phyloP scores from a whole-genome alignment of 331 rosid genomes.

The Rosa hybrid region DNA sequence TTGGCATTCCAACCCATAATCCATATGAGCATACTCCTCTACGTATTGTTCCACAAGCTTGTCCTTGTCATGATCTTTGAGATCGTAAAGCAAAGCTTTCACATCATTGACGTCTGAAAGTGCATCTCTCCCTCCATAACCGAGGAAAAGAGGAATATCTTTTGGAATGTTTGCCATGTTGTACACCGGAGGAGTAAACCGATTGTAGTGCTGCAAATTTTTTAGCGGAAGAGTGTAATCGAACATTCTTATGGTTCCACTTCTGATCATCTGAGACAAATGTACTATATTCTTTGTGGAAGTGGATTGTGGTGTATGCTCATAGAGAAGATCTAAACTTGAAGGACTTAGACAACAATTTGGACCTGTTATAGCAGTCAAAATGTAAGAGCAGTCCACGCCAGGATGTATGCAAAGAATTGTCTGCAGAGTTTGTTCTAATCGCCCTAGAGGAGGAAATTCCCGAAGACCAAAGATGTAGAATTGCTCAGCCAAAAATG shows the following conservation, averaged over 20 bases:
- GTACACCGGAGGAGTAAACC: constrained; percentile 61
- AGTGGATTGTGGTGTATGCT: constrained; percentile 64
- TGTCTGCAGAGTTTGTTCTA: constrained; percentile 34
- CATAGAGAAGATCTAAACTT: constrained; percentile 39
- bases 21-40: constrained; percentile 77
- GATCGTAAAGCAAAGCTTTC: constrained; percentile 44
- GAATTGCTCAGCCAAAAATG: constrained; percentile 59
- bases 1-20: constrained; percentile 71
- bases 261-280: constrained; percentile 75
- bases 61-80: constrained; percentile 55
- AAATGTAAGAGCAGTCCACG: constrained; percentile 63
- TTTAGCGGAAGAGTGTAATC: constrained; percentile 43
- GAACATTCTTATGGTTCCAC: constrained; percentile 58
- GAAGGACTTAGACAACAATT: constrained; percentile 75
- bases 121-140: constrained; percentile 70
- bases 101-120: constrained; percentile 71
- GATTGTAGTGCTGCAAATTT: constrained; percentile 60
- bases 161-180: constrained; percentile 64
- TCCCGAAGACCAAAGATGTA: constrained; percentile 53
- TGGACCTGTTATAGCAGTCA: constrained; percentile 65
- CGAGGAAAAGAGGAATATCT: constrained; percentile 61
- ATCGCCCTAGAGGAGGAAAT: constrained; percentile 61
- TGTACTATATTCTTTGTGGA: constrained; percentile 78
- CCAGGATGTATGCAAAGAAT: constrained; percentile 54
- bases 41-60: constrained; percentile 64